Conservation (phyloP, 345 rosid genomes). For the Brassica carinata region DNA sequence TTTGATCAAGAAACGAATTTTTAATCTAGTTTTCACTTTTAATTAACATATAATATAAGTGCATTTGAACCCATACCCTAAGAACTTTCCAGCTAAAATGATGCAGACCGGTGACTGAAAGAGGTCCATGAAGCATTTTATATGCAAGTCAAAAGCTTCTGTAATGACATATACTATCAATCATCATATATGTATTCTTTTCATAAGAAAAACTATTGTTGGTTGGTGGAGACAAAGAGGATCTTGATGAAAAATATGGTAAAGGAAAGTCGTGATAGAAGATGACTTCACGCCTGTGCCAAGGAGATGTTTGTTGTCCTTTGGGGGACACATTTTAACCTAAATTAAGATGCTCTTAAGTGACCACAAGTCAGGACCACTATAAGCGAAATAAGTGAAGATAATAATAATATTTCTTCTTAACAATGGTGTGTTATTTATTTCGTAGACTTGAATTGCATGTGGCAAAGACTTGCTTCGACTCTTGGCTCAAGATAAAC, state of each 20-base stretch:
- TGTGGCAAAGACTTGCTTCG: not conserved
- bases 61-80: slow-evolving; percentile 12
- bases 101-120: slow-evolving; percentile 19
- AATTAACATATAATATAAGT: not conserved
- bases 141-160: slow-evolving; percentile 34
- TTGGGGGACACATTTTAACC: slow-evolving; percentile 38
- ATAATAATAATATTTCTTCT: not conserved
- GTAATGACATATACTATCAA: not conserved
- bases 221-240: slow-evolving; percentile 47
- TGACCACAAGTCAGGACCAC: slow-evolving; percentile 35
- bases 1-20: not conserved
- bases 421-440: not conserved
- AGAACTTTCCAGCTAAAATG: slow-evolving; percentile 44
- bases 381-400: not conserved
- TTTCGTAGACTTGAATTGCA: slow-evolving; percentile 8
- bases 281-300: slow-evolving; percentile 41
- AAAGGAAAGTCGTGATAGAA: slow-evolving; percentile 27
- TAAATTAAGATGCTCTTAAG: slow-evolving; percentile 38
- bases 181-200: not conserved
- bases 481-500: slow-evolving; percentile 40
- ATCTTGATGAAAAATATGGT: slow-evolving; percentile 38
- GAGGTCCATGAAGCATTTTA: slow-evolving; percentile 37
- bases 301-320: slow-evolving; percentile 39
- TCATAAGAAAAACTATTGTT: slow-evolving; percentile 26
- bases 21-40: not conserved